Evolutionary conservation across 805 yeast genomes (phyloP).

Genomic region (Vanderwaltozyma tropicalis): DNA sequence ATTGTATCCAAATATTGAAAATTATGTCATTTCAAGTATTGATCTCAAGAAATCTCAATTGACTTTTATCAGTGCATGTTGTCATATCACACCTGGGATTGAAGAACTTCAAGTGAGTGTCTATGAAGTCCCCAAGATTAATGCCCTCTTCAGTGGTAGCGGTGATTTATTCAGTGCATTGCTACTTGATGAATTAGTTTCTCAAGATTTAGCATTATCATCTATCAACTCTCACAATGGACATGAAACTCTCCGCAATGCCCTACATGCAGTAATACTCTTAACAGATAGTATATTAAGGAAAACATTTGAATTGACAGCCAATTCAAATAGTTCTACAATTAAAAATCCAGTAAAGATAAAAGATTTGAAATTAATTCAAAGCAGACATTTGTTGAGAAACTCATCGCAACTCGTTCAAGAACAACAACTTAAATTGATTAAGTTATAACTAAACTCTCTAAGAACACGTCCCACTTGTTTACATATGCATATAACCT

Average conservation of each 20-base stretch:
- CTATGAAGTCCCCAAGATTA: conserved; percentile 37
- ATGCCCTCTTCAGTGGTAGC: conserved; percentile 60
- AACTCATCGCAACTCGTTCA: too few relatives aligned
- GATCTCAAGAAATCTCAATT: conserved; percentile 8
- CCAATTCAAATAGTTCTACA: conserved; percentile 8
- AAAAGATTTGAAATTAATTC: conserved; percentile 37
- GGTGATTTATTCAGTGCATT: conserved; percentile 66
- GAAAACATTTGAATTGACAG: conserved; percentile 28
- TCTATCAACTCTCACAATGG: neutral
- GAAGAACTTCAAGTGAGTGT: conserved; percentile 15
- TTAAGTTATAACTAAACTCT: too few relatives aligned
- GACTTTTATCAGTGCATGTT: conserved; percentile 4
- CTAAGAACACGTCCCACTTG: too few relatives aligned
- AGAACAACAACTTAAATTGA: too few relatives aligned
- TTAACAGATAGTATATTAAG: conserved; percentile 35
- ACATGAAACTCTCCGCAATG: conserved; percentile 7
- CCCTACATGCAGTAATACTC: conserved; percentile 33
- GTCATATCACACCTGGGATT: neutral
- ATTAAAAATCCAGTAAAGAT: conserved; percentile 9
- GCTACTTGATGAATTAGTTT: conserved; percentile 34
- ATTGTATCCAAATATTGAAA: conserved; percentile 35
- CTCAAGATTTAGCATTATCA: neutral
- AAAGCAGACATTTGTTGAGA: conserved; percentile 31
- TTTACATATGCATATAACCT: too few relatives aligned
- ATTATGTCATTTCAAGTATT: conserved; percentile 53